Conservation (phyloP, 2,329 filamentous ascomycete genomes). For the Domatiomyces globalis region DNA sequence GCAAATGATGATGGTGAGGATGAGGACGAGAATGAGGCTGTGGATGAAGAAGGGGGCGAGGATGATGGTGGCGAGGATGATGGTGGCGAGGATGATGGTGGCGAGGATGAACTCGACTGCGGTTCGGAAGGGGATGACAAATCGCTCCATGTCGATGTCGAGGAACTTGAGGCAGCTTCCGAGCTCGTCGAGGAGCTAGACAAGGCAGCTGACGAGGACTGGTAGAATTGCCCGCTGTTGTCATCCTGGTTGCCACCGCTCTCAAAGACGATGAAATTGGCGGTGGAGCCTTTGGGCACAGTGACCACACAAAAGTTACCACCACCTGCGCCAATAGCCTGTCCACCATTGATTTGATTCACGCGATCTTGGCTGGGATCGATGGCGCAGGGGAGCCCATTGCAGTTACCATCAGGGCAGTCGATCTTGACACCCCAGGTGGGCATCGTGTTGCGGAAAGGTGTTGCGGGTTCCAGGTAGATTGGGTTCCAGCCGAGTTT, state of each 20-base stretch:
- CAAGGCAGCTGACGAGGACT: no score
- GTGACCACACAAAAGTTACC: constrained; percentile 65
- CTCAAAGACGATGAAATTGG: constrained; percentile 50
- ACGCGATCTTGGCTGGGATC: constrained; percentile 44
- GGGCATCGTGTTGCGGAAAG: constrained; percentile 44
- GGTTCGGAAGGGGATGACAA: no score
- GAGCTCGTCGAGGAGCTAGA: no score
- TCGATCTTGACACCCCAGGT: constrained; percentile 56
- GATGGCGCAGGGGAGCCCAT: constrained; percentile 60
- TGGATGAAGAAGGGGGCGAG: no score
- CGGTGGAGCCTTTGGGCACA: constrained; percentile 50
- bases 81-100: no score
- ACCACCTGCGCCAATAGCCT: constrained; percentile 48
- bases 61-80: no score
- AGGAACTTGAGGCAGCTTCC: no score
- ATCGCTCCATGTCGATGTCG: no score
- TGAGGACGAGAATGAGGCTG: no score
- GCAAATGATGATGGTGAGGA: no score
- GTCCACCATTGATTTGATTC: constrained; percentile 44
- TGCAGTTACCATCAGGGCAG: constrained; percentile 52
- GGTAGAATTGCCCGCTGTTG: constrained; percentile 2
- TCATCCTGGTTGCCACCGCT: constrained; percentile 26
- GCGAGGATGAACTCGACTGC: no score
- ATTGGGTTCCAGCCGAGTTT: constrained; percentile 70
- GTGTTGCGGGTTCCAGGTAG: constrained; percentile 42